Percentiles rank a stretch among this genome's conserved stretches.
Conservation (phyloP, 805 yeast genomes). For the Yamadazyma scolyti region DNA sequence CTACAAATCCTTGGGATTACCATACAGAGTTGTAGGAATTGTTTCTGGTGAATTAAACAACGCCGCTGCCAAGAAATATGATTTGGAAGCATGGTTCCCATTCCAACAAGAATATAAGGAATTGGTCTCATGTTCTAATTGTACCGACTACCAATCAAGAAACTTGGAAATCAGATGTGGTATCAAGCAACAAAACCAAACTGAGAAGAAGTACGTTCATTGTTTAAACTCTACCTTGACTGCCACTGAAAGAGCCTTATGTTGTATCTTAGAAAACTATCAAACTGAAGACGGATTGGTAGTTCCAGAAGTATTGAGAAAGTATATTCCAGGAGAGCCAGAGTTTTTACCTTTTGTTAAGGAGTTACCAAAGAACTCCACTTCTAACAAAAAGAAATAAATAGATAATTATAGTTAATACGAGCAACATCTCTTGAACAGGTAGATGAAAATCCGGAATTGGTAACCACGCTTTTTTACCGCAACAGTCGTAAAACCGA, state of each 20-base stretch:
- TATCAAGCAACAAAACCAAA: constrained; percentile 90
- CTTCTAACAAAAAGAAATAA: constrained; percentile 61
- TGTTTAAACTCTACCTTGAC: constrained; percentile 96
- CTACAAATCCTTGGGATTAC: constrained; percentile 86
- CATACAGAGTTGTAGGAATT: constrained; percentile 96
- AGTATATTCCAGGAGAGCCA: constrained; percentile 97
- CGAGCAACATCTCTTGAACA: background rate
- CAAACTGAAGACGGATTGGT: constrained; percentile 95
- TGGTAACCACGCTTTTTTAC: background rate
- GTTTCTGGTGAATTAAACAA: constrained; percentile 98
- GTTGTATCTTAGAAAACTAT: constrained; percentile 96
- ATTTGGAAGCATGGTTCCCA: constrained; percentile 99
- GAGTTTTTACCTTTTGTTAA: constrained; percentile 88
- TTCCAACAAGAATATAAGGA: constrained; percentile 98
- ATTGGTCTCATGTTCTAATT: constrained; percentile 96
- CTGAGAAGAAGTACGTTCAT: constrained; percentile 96
- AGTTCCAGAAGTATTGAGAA: constrained; percentile 93
- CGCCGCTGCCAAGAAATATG: constrained; percentile 98
- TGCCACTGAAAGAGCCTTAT: constrained; percentile 97
- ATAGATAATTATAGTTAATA: no score
- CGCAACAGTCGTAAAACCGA: background rate
- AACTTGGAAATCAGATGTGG: constrained; percentile 99
- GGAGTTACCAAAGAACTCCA: constrained; percentile 92
- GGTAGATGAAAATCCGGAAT: no score
- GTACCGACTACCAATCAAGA: constrained; percentile 99